A percentile compares a stretch with the other conserved stretches of the same genome.
phyloP scores from a whole-genome alignment of 2,329 filamentous ascomycete species.

The Laburnicola sp. region DNA sequence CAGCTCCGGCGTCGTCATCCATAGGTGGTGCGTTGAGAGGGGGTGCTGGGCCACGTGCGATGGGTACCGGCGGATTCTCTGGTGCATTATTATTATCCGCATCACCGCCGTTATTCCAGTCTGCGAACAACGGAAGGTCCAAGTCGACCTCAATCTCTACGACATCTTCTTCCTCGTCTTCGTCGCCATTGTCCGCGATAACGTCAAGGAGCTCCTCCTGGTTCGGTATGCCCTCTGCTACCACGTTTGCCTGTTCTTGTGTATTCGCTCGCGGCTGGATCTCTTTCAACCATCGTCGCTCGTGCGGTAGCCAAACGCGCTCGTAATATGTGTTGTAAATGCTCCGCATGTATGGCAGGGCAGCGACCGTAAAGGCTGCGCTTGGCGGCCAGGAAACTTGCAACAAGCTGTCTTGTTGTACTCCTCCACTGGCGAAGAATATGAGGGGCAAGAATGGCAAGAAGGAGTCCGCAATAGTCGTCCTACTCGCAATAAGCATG shows the following conservation, averaged over 20 bases:
- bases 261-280: constrained; percentile 60
- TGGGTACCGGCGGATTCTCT: constrained; percentile 35
- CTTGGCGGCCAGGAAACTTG: constrained; percentile 68
- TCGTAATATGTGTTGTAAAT: constrained; percentile 67
- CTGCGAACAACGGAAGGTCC: constrained; percentile 49
- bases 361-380: constrained; percentile 66
- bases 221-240: constrained; percentile 14
- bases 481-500: constrained; percentile 68
- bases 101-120: constrained; percentile 44
- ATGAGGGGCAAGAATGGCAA: constrained; percentile 66
- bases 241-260: constrained; percentile 21
- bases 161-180: constrained; percentile 46
- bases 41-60: constrained; percentile 31
- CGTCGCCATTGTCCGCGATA: constrained; percentile 22
- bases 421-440: constrained; percentile 59
- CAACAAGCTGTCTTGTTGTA: constrained; percentile 44
- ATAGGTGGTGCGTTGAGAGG: constrained; percentile 40
- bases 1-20: constrained; percentile 26
- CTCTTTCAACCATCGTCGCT: constrained; percentile 64
- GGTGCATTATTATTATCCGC: constrained; percentile 45
- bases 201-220: constrained; percentile 17
- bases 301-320: constrained; percentile 59
- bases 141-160: constrained; percentile 49
- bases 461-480: constrained; percentile 64
- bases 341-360: constrained; percentile 66